A percentile compares a stretch with the other conserved stretches of the same genome.
Conservation (phyloP, 352 stramenopile species). For the Globisporangium echinulatum region DNA sequence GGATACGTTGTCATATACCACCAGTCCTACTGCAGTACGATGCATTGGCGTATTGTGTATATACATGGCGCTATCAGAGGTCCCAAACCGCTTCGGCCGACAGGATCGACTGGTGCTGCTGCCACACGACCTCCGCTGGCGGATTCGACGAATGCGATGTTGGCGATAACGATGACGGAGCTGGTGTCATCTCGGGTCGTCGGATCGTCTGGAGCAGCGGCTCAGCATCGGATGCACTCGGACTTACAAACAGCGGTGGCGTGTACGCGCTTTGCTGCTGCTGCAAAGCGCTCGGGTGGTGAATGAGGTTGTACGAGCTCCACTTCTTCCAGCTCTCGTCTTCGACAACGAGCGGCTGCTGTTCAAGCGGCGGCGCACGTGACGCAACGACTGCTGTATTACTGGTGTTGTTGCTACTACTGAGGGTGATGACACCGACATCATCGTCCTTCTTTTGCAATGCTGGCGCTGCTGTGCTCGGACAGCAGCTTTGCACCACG, state of each 20-base stretch:
- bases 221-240: neutral
- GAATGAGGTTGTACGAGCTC: constrained; percentile 71
- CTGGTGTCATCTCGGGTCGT: no score
- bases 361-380: neutral
- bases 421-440: neutral
- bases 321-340: constrained; percentile 80
- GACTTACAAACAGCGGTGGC: constrained; percentile 46
- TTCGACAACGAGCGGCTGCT: constrained; percentile 61
- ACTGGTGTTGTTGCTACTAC: neutral
- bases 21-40: neutral
- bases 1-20: neutral
- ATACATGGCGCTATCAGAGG: constrained; percentile 22
- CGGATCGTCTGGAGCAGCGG: neutral
- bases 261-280: constrained; percentile 32
- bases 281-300: constrained; percentile 26
- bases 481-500: constrained; percentile 6
- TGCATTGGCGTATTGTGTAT: no score
- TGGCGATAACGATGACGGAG: neutral
- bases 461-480: neutral
- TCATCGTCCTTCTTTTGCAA: constrained; percentile 15
- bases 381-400: no score
- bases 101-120: constrained; percentile 18
- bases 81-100: constrained; percentile 69
- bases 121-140: constrained; percentile 44
- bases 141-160: neutral